phyloP scores from a whole-genome alignment of 345 rosid genomes.

The Populus deltoides region DNA sequence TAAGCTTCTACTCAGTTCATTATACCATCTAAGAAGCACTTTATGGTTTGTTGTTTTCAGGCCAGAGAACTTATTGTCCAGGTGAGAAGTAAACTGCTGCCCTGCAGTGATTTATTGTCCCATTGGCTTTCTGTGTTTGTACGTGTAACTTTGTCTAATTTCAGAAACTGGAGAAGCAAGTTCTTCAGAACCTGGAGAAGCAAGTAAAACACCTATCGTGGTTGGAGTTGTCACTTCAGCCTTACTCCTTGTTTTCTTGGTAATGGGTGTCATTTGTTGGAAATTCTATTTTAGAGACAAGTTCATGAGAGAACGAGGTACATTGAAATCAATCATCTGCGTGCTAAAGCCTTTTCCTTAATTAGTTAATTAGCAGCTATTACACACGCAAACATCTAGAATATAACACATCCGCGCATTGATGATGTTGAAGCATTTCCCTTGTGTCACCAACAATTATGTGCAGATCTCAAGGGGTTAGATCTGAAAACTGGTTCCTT shows the following conservation, averaged over 20 bases:
- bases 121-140: not conserved
- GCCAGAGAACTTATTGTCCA: not conserved
- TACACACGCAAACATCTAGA: not conserved
- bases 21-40: no score
- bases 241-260: not conserved
- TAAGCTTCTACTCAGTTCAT: no score
- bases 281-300: slow-evolving; percentile 13
- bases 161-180: not conserved
- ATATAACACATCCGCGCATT: not conserved
- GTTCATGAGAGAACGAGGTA: slow-evolving; percentile 7
- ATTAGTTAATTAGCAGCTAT: not conserved
- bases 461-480: slow-evolving; percentile 11
- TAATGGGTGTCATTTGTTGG: slow-evolving; percentile 17
- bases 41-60: not conserved
- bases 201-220: slow-evolving; percentile 1
- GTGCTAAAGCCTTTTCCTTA: no score
- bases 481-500: slow-evolving; percentile 28
- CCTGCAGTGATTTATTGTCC: not conserved
- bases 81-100: not conserved
- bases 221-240: slow-evolving; percentile 3
- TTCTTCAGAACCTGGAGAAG: not conserved
- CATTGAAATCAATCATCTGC: not conserved
- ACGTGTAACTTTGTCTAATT: not conserved
- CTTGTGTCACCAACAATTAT: not conserved
- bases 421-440: not conserved